These are phyloP conservation scores for Globisporangium spinosum DNA, from an alignment of 352 stramenopile species.

Conservation along the genomic window DNA sequence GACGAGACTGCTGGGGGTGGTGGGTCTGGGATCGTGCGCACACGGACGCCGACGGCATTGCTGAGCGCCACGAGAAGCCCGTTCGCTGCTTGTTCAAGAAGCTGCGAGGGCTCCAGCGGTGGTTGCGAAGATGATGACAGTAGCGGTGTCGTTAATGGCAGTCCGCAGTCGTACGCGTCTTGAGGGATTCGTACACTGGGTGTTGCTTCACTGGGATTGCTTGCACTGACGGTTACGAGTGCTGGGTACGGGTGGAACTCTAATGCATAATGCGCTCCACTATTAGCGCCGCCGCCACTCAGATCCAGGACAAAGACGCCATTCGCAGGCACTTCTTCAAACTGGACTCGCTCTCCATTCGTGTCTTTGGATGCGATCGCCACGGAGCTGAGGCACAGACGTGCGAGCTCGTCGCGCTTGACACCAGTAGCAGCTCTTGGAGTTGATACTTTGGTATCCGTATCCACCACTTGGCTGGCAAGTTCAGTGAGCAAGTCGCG, in stretches of 20 bases:
- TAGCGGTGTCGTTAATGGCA: slow-evolving; percentile 14
- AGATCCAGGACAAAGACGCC: slow-evolving; percentile 78
- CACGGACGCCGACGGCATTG: slow-evolving; percentile 73
- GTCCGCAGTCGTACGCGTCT: slow-evolving; percentile 32
- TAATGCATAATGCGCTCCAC: slow-evolving; percentile 10
- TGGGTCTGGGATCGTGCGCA: slow-evolving; percentile 55
- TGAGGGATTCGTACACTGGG: background rate
- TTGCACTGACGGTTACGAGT: slow-evolving; percentile 9
- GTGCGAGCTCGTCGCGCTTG: slow-evolving; percentile 18
- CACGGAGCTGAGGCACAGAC: slow-evolving; percentile 46
- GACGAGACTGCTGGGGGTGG: background rate
- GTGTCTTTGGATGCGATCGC: slow-evolving; percentile 26
- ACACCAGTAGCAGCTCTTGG: slow-evolving; percentile 2
- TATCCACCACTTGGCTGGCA: background rate
- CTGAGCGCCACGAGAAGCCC: slow-evolving; percentile 67
- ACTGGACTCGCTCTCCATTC: slow-evolving; percentile 13
- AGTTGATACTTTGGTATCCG: background rate
- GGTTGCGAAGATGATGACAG: background rate
- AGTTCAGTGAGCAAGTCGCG: slow-evolving; percentile 25
- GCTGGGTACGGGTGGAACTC: slow-evolving; percentile 38
- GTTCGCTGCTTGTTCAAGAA: slow-evolving; percentile 26
- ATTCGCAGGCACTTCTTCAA: slow-evolving; percentile 70
- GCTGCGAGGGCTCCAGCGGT: background rate
- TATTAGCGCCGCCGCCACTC: background rate
- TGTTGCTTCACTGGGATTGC: background rate